Base-by-base conservation (phyloP, 1,284 basidiomycete species). In the Singerocomus rubriflavus region DNA sequence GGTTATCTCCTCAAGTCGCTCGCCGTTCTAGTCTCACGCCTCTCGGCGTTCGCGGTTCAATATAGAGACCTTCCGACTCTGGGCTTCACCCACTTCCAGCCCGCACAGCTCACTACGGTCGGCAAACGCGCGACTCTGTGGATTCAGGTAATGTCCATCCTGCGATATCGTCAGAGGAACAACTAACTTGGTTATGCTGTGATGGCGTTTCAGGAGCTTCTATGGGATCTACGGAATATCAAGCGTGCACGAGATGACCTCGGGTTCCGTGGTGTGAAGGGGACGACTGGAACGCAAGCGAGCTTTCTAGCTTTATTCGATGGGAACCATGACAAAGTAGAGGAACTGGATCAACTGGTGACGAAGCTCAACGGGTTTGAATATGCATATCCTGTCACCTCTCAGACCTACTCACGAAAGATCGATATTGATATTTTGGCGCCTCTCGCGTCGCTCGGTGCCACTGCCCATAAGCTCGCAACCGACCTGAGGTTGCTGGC, bases 71-170 rank as follows among this genome's bases (percentile, higher is more conserved):
- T 94, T 21, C 92, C 93, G 0, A 91, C 93, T 0, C 81, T 99
- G 37, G 97, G 97, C 1, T 99, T 98, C 76, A 99, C 97, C 8
- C 97, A 99, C 72, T 99, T 97, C 79, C 97, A 99, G 72, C 95
- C 97, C 5, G 97, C 97, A 7, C 97, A 99, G 73, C 76, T 99
- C 48, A 98, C 95, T 1, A 99, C 96, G 0, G 96, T 99, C 36
- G 97, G 97, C n/a, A 99, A 99, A 75, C 84, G 97, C n/a, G 87
- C 93, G 0, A 98, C 94, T 0, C 75, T 99, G 17, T 99, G 97
- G 96, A 88, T 99, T 44, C 93, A 97, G 77, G 86, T 85, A 26
- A 48, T 67, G 43, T 57, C 41, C 55, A 44, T 59, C 41, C 27
- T 44, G 14, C 8, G 33, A 26, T 34, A 10, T 39, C 16, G 3